A percentile compares a stretch with the other conserved stretches of the same genome.
These are phyloP conservation scores for Sugiyamaella pinicola DNA, from an alignment of 1,139 yeast genomes.

Conservation along the genomic window DNA sequence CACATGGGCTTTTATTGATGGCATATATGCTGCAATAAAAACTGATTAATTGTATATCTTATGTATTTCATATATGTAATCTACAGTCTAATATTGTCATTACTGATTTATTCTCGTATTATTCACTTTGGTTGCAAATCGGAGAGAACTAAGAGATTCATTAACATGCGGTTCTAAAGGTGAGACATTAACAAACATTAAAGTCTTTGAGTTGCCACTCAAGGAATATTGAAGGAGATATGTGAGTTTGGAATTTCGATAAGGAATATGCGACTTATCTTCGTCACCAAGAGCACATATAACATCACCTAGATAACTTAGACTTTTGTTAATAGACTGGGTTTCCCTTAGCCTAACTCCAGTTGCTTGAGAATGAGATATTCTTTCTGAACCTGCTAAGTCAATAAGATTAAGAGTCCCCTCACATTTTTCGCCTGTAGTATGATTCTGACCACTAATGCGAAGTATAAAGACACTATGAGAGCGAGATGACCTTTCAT, in stretches of 20 bases:
- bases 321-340: slow-evolving; percentile 83
- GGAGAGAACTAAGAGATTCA: slow-evolving; percentile 80
- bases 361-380: slow-evolving; percentile 63
- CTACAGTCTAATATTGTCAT: slow-evolving; percentile 6
- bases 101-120: slow-evolving; percentile 36
- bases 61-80: background rate
- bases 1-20: slow-evolving; percentile 70
- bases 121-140: slow-evolving; percentile 78
- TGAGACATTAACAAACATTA: slow-evolving; percentile 91
- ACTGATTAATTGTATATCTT: slow-evolving; percentile 59
- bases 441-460: slow-evolving; percentile 56
- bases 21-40: slow-evolving; percentile 80
- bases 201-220: slow-evolving; percentile 82
- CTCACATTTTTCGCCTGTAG: slow-evolving; percentile 52
- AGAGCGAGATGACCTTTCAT: slow-evolving; percentile 75
- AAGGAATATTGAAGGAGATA: slow-evolving; percentile 81
- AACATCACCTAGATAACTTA: slow-evolving; percentile 90
- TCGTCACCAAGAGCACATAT: slow-evolving; percentile 64
- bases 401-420: slow-evolving; percentile 79
- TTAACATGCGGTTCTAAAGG: slow-evolving; percentile 62
- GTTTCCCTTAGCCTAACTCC: slow-evolving; percentile 88
- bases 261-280: slow-evolving; percentile 52
- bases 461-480: slow-evolving; percentile 73
- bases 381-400: slow-evolving; percentile 86
- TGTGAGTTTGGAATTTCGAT: slow-evolving; percentile 66